Percentiles rank a stretch among this genome's conserved stretches.
Evolutionary conservation across 1,284 basidiomycete species (phyloP).

Genomic region (Puccinia polysora): DNA sequence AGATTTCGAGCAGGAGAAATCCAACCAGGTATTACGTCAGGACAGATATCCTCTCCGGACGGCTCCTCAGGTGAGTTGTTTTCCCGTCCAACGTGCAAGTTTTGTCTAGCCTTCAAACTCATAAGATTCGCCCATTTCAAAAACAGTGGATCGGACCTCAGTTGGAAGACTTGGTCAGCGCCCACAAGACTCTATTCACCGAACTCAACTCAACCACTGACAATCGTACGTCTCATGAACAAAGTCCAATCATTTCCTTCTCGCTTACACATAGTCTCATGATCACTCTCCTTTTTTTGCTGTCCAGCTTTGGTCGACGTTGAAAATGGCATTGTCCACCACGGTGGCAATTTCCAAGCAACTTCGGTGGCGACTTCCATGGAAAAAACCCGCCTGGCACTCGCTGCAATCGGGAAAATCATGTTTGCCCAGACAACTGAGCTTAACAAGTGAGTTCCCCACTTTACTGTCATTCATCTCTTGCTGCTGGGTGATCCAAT

Average conservation of each 20-base stretch:
- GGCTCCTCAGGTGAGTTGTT: constrained; percentile 62
- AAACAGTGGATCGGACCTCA: constrained; percentile 72
- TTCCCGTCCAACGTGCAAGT: too few species aligned
- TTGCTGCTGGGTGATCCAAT: not conserved
- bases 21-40: constrained; percentile 64
- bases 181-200: constrained; percentile 63
- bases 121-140: not conserved
- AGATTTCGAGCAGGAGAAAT: constrained; percentile 62
- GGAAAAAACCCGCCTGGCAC: constrained; percentile 75
- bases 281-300: constrained; percentile 57
- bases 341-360: constrained; percentile 82
- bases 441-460: constrained; percentile 60
- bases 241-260: constrained; percentile 6
- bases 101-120: not conserved
- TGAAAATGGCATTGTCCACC: constrained; percentile 65
- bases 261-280: not conserved
- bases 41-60: constrained; percentile 75
- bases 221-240: constrained; percentile 55
- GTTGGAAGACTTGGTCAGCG: constrained; percentile 69
- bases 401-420: constrained; percentile 76
- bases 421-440: constrained; percentile 79
- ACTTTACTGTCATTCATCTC: not conserved
- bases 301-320: constrained; percentile 70
- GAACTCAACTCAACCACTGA: constrained; percentile 75
- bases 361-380: constrained; percentile 80